These are phyloP conservation scores for Hyparrhenia diplandra DNA, from an alignment of 176 grass and related monocot species.

Conservation along the genomic window DNA sequence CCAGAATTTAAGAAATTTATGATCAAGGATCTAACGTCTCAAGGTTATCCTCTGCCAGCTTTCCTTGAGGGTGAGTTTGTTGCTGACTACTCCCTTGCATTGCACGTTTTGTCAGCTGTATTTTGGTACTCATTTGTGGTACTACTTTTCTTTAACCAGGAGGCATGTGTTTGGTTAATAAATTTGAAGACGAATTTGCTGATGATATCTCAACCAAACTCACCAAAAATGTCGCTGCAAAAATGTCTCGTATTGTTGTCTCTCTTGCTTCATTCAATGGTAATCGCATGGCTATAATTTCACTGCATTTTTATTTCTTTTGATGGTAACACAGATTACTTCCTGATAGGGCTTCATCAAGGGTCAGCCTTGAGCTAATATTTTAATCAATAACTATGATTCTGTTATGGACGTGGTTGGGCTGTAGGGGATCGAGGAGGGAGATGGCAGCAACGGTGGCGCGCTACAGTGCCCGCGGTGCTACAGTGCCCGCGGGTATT, in stretches of 20 bases:
- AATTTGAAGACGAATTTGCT: neutral
- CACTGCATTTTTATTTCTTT: no score
- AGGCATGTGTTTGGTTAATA: neutral
- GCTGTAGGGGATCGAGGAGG: no score
- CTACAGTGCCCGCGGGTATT: no score
- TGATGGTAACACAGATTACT: no score
- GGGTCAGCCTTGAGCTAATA: no score
- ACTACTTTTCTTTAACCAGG: neutral
- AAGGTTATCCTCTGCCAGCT: neutral
- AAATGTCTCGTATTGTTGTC: neutral
- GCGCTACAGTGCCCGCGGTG: no score
- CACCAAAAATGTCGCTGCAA: neutral
- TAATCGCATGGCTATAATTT: neutral
- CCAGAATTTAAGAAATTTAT: neutral
- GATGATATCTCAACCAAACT: neutral
- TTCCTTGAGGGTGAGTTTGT: neutral
- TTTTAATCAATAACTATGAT: neutral
- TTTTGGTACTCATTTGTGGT: neutral
- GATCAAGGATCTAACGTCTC: neutral
- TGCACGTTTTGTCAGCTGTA: neutral
- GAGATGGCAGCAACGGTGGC: no score
- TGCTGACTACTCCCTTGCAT: neutral
- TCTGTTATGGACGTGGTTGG: no score
- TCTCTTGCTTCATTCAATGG: constrained; percentile 13
- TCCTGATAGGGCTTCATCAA: no score